Evolutionary conservation across 345 rosid genomes (phyloP), one percentile per base, ranked within the genome.

Genomic region (Melastoma malabathricum): DNA sequence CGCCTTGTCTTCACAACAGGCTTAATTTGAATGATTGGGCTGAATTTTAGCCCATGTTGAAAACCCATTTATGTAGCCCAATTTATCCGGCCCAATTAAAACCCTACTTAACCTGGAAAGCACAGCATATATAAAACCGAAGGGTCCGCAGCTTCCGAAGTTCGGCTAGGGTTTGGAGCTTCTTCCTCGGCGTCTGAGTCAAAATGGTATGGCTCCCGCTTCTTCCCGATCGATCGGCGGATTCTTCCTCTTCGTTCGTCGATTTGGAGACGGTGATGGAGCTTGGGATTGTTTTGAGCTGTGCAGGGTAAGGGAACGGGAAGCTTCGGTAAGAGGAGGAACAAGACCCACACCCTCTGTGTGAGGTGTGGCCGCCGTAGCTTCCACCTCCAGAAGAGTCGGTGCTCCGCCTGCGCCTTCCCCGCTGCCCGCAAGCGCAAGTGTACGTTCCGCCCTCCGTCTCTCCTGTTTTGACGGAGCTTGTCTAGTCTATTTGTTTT

Each of bases 281-380:
- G 12, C 3, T 34, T 34, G 10, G 41, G 41, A 9, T 7, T 34
- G 41, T 61, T 18, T 22, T 47, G 0, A 10, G 20, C 0, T 0
- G 18, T 17, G 5, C 39, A 51, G 66, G 46, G 47, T 3, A 52
- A 56, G 54, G 44, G 65, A 43, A 46, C 43, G 22, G 29, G 38
- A 5, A 59, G 65, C 57, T 60, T 55, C 10, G 58, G 65, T 22
- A 55, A 65, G 64, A 59, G 61, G 17, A 66, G 56, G 52, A 61
- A 61, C 55, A 56, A 52, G 46, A 25, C 61, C 18, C 61, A 58
- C 56, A 52, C 70, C 0, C 59, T 39, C 15, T 65, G 58, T 39
- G 46, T 50, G 27, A 18, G 43, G 16, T 61, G 71, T 12, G 55
- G 58, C 47, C 55, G 38, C 39, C 61, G 58, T 51, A 64, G 64